Evolutionary conservation across 345 rosid genomes (phyloP).

Genomic region (Bretschneidera sinensis): DNA sequence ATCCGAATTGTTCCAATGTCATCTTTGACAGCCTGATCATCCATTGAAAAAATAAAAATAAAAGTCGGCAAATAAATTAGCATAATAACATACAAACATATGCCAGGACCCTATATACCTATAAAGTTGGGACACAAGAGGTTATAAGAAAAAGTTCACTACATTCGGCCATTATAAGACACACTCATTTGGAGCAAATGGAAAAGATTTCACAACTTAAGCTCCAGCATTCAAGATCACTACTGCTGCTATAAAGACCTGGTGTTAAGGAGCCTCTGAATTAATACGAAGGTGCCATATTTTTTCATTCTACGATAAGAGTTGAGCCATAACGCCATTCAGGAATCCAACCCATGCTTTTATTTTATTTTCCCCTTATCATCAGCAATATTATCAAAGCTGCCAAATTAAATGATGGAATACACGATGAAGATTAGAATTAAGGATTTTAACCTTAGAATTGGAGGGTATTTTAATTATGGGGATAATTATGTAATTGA

Average conservation of each 20-base stretch:
- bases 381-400: no score
- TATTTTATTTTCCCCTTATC: no score
- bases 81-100: constrained; percentile 3
- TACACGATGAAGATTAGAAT: no score
- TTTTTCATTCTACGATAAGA: no score
- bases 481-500: no score
- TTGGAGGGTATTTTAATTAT: no score
- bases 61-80: constrained; percentile 8
- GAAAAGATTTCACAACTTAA: neutral
- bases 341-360: no score
- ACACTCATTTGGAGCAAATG: neutral
- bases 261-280: no score
- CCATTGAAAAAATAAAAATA: constrained; percentile 15
- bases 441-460: no score
- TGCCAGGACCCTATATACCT: neutral
- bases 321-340: no score
- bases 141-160: neutral
- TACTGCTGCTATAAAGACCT: neutral
- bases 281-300: no score
- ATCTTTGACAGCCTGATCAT: constrained; percentile 70
- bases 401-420: no score
- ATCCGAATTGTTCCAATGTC: constrained; percentile 79
- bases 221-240: neutral
- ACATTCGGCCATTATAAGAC: neutral
- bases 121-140: neutral